Evolutionary conservation across 495 filamentous ascomycete genomes (phyloP).

Genomic region (Schizothecium vesticola): DNA sequence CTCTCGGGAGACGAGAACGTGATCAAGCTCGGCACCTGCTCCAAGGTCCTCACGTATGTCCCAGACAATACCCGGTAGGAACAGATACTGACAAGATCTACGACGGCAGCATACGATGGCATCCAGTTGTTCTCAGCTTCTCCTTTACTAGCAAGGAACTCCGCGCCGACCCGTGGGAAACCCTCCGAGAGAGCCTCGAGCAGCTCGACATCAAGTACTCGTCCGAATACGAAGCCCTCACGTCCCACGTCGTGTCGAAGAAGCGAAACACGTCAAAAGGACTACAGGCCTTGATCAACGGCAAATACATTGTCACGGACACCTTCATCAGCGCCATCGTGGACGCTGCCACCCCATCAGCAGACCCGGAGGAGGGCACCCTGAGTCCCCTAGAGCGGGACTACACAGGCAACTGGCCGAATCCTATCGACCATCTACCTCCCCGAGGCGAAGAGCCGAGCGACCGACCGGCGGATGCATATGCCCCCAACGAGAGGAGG

Average conservation of each 20-base stretch:
- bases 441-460: conserved; percentile 68
- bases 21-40: conserved; percentile 62
- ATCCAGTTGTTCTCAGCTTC: conserved; percentile 73
- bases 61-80: background rate
- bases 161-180: conserved; percentile 61
- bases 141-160: conserved; percentile 72
- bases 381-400: conserved; percentile 71
- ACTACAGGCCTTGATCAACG: conserved; percentile 83
- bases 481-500: conserved; percentile 62
- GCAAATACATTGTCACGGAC: conserved; percentile 71
- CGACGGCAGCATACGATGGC: conserved; percentile 65
- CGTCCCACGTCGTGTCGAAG: conserved; percentile 82
- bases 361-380: conserved; percentile 49
- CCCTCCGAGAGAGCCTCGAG: conserved; percentile 61
- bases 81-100: background rate
- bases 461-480: conserved; percentile 54
- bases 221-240: conserved; percentile 62
- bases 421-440: conserved; percentile 64
- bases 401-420: conserved; percentile 78
- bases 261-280: conserved; percentile 87
- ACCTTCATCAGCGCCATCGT: conserved; percentile 64
- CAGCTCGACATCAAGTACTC: conserved; percentile 82
- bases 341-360: conserved; percentile 56
- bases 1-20: conserved; percentile 54
- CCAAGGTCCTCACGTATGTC: conserved; percentile 47